A percentile compares a stretch with the other conserved stretches of the same genome.
These are phyloP conservation scores for Teratosphaeria destructans DNA, from an alignment of 2,329 filamentous ascomycete species.

Conservation along the genomic window DNA sequence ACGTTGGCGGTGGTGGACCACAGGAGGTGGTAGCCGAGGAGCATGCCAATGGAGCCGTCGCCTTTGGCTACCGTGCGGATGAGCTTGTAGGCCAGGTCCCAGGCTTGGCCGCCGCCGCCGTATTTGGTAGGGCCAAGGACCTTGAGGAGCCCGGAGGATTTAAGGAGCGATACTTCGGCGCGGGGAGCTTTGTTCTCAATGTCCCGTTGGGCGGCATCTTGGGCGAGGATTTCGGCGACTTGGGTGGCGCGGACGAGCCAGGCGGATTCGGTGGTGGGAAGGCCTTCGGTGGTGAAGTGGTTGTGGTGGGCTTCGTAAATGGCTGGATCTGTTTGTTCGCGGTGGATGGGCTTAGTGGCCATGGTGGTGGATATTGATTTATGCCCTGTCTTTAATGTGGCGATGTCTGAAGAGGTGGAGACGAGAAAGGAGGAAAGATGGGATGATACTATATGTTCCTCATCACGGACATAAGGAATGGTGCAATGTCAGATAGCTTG, in stretches of 20 bases:
- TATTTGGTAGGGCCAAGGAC: slow-evolving; percentile 40
- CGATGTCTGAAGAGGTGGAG: not conserved
- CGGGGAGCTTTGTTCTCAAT: slow-evolving; percentile 43
- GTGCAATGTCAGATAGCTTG: not conserved
- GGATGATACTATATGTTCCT: not conserved
- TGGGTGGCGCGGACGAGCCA: slow-evolving; percentile 42
- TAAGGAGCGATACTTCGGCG: slow-evolving; percentile 43
- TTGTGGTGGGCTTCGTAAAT: slow-evolving; percentile 16
- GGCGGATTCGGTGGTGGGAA: slow-evolving; percentile 31
- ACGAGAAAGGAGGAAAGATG: not conserved
- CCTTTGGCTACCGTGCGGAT: slow-evolving; percentile 54
- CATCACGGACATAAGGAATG: not conserved
- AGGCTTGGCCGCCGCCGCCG: slow-evolving; percentile 44
- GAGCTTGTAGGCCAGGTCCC: slow-evolving; percentile 47
- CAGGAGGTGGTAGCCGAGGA: slow-evolving; percentile 54
- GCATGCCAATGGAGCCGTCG: slow-evolving; percentile 56
- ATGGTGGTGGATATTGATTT: slow-evolving; percentile 1
- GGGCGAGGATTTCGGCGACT: slow-evolving; percentile 39
- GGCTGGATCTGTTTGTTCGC: slow-evolving; percentile 17
- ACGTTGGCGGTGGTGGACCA: slow-evolving; percentile 54
- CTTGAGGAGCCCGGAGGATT: slow-evolving; percentile 41
- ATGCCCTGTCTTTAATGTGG: not conserved
- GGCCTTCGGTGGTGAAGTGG: slow-evolving; percentile 12
- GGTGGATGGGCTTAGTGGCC: slow-evolving; percentile 2
- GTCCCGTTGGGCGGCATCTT: slow-evolving; percentile 40